Percentiles rank a stretch among this genome's conserved stretches.
Conservation (phyloP, 768 basidiomycete genomes). For the Amanita brunnescens region DNA sequence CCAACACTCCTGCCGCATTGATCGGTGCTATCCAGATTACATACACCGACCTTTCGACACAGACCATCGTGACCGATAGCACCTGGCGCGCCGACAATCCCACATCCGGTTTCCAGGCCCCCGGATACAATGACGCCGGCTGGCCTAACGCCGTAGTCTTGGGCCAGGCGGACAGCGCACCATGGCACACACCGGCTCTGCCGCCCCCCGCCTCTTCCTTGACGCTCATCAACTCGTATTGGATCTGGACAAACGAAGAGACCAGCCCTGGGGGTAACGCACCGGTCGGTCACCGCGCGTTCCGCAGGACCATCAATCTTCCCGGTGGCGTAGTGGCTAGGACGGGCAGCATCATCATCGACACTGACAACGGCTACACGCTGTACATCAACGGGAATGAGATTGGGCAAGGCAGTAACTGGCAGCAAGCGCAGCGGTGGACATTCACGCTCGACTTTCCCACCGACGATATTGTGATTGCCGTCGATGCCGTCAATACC, state of each 20-base stretch:
- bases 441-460: neutral
- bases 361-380: conserved; percentile 2
- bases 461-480: neutral
- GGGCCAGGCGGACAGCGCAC: conserved; percentile 10
- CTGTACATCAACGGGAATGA: conserved; percentile 4
- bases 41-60: conserved; percentile 16
- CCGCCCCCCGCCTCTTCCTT: conserved; percentile 15
- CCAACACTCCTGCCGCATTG: conserved; percentile 18
- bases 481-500: neutral
- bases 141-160: conserved; percentile 22
- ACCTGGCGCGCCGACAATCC: conserved; percentile 20
- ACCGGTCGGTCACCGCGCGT: conserved; percentile 7
- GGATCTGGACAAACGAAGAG: conserved; percentile 27
- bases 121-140: conserved; percentile 19
- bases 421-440: neutral
- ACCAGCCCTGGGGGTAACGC: neutral
- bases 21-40: conserved; percentile 19
- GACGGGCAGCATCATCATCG: conserved; percentile 1
- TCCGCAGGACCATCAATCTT: neutral
- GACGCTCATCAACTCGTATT: conserved; percentile 16
- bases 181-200: conserved; percentile 7
- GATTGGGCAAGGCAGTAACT: neutral
- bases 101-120: conserved; percentile 22
- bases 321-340: neutral
- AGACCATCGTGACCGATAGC: conserved; percentile 21